Percentiles rank a stretch among this genome's conserved stretches.
These are phyloP conservation scores for Croton setiger DNA, from an alignment of 441 rosid genomes.

Conservation along the genomic window DNA sequence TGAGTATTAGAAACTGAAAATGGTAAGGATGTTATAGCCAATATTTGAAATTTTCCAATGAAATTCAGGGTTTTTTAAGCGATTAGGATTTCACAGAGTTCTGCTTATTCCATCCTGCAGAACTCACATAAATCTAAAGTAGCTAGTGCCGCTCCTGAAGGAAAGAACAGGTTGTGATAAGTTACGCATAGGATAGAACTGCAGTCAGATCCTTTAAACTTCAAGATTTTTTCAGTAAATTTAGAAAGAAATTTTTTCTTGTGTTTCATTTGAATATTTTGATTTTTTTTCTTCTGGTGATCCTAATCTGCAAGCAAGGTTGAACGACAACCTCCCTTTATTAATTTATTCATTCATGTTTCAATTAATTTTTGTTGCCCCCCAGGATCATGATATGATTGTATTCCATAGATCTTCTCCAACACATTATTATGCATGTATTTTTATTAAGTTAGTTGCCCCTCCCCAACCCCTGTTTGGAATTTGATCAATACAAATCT, in stretches of 20 bases:
- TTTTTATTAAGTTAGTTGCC: not conserved
- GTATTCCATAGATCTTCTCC: not conserved
- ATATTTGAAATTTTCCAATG: not conserved
- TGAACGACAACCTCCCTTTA: not conserved
- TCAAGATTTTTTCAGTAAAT: not conserved
- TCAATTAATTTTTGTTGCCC: slow-evolving; percentile 1
- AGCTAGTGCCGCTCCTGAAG: not conserved
- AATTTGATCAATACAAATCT: not conserved
- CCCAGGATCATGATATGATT: not conserved
- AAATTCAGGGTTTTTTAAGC: not conserved
- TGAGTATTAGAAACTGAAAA: not conserved
- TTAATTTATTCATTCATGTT: not conserved
- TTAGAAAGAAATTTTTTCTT: not conserved
- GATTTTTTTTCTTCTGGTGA: not conserved
- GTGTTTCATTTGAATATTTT: not conserved
- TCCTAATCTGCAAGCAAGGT: not conserved
- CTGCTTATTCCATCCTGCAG: not conserved
- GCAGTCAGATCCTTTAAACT: not conserved
- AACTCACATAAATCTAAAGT: not conserved
- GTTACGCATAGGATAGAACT: not conserved
- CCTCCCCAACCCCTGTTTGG: not conserved
- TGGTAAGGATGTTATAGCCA: not conserved
- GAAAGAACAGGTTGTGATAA: not conserved
- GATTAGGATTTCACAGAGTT: not conserved
- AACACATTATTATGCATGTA: not conserved